phyloP scores from a whole-genome alignment of 2,329 filamentous ascomycete species.

The Raffaelea ambrosiae region DNA sequence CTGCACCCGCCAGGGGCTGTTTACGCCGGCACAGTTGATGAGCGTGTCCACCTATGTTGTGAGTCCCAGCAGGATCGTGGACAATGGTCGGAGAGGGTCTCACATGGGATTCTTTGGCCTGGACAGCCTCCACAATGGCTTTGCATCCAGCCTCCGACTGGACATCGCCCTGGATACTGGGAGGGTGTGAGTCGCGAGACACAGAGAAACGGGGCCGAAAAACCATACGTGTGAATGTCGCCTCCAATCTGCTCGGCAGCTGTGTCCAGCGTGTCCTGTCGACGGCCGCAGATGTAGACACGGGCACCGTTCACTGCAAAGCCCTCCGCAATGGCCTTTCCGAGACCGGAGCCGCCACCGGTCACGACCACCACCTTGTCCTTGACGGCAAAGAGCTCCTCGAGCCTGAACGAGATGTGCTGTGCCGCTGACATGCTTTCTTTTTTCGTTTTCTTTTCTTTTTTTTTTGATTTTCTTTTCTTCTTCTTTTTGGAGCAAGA shows the following conservation, averaged over 20 bases:
- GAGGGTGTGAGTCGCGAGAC: background rate
- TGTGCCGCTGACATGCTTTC: constrained; percentile 8
- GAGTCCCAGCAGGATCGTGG: background rate
- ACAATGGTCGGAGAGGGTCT: background rate
- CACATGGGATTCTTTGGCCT: constrained; percentile 15
- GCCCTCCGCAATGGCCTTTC: constrained; percentile 33
- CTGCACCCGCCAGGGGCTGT: constrained; percentile 13
- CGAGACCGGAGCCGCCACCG: constrained; percentile 35
- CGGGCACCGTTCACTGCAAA: constrained; percentile 34
- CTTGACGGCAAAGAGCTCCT: constrained; percentile 28
- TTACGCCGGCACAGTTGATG: constrained; percentile 19
- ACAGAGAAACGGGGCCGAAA: background rate
- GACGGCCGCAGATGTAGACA: constrained; percentile 35
- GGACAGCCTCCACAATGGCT: constrained; percentile 14
- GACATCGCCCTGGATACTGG: constrained; percentile 18
- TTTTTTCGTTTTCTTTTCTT: background rate
- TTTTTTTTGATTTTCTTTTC: too few relatives aligned
- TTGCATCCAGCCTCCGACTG: constrained; percentile 17
- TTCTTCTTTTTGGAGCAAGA: too few relatives aligned
- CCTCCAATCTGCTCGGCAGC: constrained; percentile 17
- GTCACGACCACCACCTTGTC: constrained; percentile 32
- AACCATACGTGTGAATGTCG: constrained; percentile 12
- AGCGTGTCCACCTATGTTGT: constrained; percentile 17
- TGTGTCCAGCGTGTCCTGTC: constrained; percentile 30
- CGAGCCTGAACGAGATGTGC: constrained; percentile 16